A percentile compares a stretch with the other conserved stretches of the same genome.
These are phyloP conservation scores for Saitozyma podzolica DNA, from an alignment of 768 basidiomycete genomes.

Conservation along the genomic window DNA sequence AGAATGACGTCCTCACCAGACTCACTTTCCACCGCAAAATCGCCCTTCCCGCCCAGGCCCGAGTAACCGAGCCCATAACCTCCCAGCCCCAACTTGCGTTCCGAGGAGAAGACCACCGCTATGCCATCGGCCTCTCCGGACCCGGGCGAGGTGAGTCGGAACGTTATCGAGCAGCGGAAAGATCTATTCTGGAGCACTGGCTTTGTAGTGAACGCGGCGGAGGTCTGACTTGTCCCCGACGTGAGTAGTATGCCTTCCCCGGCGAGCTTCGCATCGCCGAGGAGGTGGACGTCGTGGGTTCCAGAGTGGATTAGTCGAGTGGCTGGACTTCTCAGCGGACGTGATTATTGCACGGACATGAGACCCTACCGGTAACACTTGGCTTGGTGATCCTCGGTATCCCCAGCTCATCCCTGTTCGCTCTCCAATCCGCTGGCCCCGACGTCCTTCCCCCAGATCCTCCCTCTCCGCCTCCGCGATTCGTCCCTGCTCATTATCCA, in stretches of 20 bases:
- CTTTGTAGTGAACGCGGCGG: slow-evolving; percentile 26
- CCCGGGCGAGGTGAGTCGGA: slow-evolving; percentile 28
- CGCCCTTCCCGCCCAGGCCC: slow-evolving; percentile 40
- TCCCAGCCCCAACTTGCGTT: slow-evolving; percentile 23
- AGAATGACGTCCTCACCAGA: neutral
- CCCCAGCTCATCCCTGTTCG: slow-evolving; percentile 48
- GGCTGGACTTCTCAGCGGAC: slow-evolving; percentile 7
- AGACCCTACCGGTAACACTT: slow-evolving; percentile 15
- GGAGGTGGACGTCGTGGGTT: slow-evolving; percentile 10
- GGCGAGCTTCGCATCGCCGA: slow-evolving; percentile 22
- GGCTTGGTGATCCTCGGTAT: slow-evolving; percentile 6
- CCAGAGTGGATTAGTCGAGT: slow-evolving; percentile 7
- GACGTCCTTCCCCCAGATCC: slow-evolving; percentile 42
- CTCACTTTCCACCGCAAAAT: slow-evolving; percentile 50
- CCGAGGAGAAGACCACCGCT: slow-evolving; percentile 33
- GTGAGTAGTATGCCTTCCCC: slow-evolving; percentile 25
- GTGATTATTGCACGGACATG: neutral
- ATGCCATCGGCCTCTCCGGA: slow-evolving; percentile 49
- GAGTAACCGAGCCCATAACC: slow-evolving; percentile 47
- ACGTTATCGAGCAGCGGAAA: slow-evolving; percentile 23
- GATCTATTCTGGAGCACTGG: slow-evolving; percentile 8
- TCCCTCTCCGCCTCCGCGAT: slow-evolving; percentile 27
- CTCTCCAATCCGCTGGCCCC: slow-evolving; percentile 53
- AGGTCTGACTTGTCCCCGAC: slow-evolving; percentile 26
- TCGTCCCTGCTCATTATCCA: slow-evolving; percentile 27